Evolutionary conservation across 495 filamentous ascomycete genomes (phyloP), one percentile per base, ranked within the genome.

Genomic region (Hypomontagnella submonticulosa): DNA sequence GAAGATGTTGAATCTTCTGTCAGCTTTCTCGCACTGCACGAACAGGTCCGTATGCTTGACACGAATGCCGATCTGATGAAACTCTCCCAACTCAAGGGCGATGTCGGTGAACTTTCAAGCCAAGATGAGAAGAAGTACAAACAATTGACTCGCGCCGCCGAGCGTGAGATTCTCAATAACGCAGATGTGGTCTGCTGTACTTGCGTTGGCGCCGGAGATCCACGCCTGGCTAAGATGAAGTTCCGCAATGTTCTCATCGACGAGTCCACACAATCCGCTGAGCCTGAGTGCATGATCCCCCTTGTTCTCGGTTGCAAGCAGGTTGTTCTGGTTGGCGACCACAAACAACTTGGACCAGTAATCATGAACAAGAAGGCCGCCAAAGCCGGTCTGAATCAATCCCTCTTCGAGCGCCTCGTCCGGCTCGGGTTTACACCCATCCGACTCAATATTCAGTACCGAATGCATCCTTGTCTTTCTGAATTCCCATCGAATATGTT

Each of bases 301-400:
- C 81, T 99, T 41, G 95, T 99, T 41, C 83, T 99, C 5, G 96
- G 95, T 30, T 98, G 95, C 82, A 99, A 98, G 81, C 95, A 99
- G 73, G 92, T 97, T 30, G 95, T 99, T 3, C 86, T 99, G 15
- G 95, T 99, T 47, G 95, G 95, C 59, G 95, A 99, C 78, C 96
- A 99, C 77, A 96, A 97, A 75, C 95, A 99, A 76, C 88, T 99
- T 58, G 95, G 95, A 0, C 95, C 95, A 7, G 95, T 99, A 69
- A 97, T 99, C 75, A 99, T 99, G 96, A 98, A 98, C 84, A 99
- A 99, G 85, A 98, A 97, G 77, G 95, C 95, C 3, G 95, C 95
- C 64, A 97, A 97, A 77, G 95, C 95, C 53, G 95, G 95, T 63
- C 80, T 99, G 19, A 97, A 98, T 76, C 96, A 98, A 77, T 97